Percentiles rank a stretch among this genome's conserved stretches.
These are phyloP conservation scores for Terfezia boudieri DNA, from an alignment of 495 filamentous ascomycete species.

Conservation along the genomic window DNA sequence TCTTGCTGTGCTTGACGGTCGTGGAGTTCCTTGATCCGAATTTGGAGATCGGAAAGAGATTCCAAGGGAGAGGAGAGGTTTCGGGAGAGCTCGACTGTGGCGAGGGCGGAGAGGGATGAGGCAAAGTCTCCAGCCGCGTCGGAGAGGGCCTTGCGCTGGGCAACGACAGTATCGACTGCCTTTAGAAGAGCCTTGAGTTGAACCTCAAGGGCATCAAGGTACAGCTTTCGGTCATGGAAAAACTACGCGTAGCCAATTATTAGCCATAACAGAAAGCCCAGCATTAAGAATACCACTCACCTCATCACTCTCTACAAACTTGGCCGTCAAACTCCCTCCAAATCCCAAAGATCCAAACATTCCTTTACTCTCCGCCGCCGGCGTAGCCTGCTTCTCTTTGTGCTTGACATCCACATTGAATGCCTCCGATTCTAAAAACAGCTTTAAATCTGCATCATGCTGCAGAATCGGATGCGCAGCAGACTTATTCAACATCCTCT, in stretches of 20 bases:
- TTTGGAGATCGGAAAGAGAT: constrained; percentile 72
- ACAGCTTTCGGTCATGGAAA: constrained; percentile 91
- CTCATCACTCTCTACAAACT: constrained; percentile 96
- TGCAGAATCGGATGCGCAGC: constrained; percentile 77
- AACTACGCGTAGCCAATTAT: constrained; percentile 30
- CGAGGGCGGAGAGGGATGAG: constrained; percentile 67
- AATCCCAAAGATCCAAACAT: constrained; percentile 72
- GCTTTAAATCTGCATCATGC: constrained; percentile 78
- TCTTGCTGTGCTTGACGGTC: constrained; percentile 95
- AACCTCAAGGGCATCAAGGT: constrained; percentile 82
- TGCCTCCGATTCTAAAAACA: constrained; percentile 86
- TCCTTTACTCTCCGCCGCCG: constrained; percentile 72
- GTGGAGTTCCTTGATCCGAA: constrained; percentile 84
- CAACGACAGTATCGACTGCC: constrained; percentile 75
- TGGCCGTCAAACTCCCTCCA: constrained; percentile 43
- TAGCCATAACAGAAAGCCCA: not conserved
- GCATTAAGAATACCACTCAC: constrained; percentile 29
- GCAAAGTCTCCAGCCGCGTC: constrained; percentile 89
- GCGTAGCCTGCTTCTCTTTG: constrained; percentile 69
- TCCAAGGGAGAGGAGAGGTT: constrained; percentile 72
- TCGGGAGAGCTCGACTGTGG: constrained; percentile 60
- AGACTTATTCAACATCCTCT: constrained; percentile 93
- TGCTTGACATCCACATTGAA: constrained; percentile 96
- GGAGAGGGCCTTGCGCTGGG: constrained; percentile 72
- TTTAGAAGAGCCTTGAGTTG: constrained; percentile 88